phyloP scores from a whole-genome alignment of 768 basidiomycete genomes.

The Tulasnella sp. region DNA sequence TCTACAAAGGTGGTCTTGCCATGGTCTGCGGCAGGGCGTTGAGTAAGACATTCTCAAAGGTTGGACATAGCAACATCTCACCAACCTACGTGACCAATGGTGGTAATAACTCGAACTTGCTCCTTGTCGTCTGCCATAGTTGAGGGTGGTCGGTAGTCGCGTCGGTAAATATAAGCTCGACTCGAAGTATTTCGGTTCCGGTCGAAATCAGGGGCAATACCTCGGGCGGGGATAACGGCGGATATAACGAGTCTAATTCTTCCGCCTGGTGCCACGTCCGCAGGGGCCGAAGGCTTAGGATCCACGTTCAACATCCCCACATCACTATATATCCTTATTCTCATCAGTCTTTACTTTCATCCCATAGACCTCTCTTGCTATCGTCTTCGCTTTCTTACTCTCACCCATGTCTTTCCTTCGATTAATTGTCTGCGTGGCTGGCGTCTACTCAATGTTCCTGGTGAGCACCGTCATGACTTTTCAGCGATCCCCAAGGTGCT shows the following conservation, averaged over 20 bases:
- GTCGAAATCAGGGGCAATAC: not conserved
- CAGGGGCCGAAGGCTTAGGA: constrained; percentile 4
- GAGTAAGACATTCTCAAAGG: not conserved
- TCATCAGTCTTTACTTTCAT: constrained; percentile 22
- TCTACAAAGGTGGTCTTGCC: constrained; percentile 98
- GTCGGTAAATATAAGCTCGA: constrained; percentile 11
- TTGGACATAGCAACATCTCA: not conserved
- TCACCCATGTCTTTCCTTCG: constrained; percentile 36
- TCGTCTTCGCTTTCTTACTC: constrained; percentile 9
- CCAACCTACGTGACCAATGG: constrained; percentile 73
- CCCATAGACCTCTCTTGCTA: not conserved
- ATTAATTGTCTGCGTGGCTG: constrained; percentile 74
- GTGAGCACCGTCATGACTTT: constrained; percentile 51
- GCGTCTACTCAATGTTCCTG: constrained; percentile 93
- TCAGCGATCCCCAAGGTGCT: constrained; percentile 15
- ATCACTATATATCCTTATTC: constrained; percentile 16
- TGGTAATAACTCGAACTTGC: constrained; percentile 57
- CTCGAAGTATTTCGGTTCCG: constrained; percentile 4
- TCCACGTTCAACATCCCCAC: constrained; percentile 23
- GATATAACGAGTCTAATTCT: constrained; percentile 19
- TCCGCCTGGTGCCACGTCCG: constrained; percentile 32
- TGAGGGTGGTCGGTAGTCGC: not conserved
- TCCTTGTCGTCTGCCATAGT: constrained; percentile 29
- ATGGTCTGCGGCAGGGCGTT: constrained; percentile 59
- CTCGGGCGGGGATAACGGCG: not conserved